Percentiles rank a stretch among this genome's conserved stretches.
These are phyloP conservation scores for Collybia sp. DNA, from an alignment of 768 basidiomycete species.

Conservation along the genomic window DNA sequence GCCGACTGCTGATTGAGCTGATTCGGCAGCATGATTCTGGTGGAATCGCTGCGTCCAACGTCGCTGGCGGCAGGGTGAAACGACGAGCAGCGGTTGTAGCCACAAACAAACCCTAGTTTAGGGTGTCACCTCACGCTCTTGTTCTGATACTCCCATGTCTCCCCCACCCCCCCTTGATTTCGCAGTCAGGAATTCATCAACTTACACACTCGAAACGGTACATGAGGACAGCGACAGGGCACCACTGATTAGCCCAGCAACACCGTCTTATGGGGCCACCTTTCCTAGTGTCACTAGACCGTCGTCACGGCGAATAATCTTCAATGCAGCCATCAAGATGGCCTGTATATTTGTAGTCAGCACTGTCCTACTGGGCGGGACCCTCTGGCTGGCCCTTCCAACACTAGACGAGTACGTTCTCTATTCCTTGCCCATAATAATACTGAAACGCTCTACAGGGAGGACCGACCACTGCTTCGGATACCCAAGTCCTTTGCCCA, in stretches of 20 bases:
- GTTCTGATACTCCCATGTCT: slow-evolving; percentile 9
- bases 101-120: slow-evolving; percentile 16
- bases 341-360: slow-evolving; percentile 70
- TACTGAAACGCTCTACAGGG: slow-evolving; percentile 33
- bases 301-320: slow-evolving; percentile 55
- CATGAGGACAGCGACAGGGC: slow-evolving; percentile 26
- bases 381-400: slow-evolving; percentile 79
- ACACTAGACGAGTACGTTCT: slow-evolving; percentile 67
- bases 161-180: not conserved
- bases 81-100: slow-evolving; percentile 13
- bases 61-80: slow-evolving; percentile 14
- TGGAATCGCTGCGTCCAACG: not conserved
- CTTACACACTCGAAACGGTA: slow-evolving; percentile 67
- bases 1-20: slow-evolving; percentile 24
- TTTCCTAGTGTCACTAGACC: slow-evolving; percentile 33
- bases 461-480: slow-evolving; percentile 69
- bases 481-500: slow-evolving; percentile 88
- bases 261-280: slow-evolving; percentile 50
- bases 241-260: slow-evolving; percentile 39
- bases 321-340: slow-evolving; percentile 84
- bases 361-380: slow-evolving; percentile 65
- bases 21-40: slow-evolving; percentile 29
- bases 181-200: slow-evolving; percentile 14
- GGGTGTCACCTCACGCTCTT: slow-evolving; percentile 27
- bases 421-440: slow-evolving; percentile 3